Percentiles rank a stretch among this genome's conserved stretches.
Evolutionary conservation across 306 rosid genomes (phyloP).

Genomic region (Castanea sativa): DNA sequence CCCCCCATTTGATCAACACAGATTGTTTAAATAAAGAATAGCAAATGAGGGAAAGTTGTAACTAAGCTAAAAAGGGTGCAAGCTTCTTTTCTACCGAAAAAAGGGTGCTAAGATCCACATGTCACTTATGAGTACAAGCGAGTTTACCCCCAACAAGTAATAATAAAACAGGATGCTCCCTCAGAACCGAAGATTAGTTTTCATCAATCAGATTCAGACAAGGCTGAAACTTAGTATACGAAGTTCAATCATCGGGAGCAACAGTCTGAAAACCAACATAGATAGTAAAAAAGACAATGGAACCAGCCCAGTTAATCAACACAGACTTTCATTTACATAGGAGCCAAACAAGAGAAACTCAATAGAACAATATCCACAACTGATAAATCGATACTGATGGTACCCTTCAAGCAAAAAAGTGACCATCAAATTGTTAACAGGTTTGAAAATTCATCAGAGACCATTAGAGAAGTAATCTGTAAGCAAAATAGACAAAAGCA

Average conservation of each 20-base stretch:
- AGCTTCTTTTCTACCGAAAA: no score
- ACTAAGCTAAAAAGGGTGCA: no score
- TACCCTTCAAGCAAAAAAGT: background rate
- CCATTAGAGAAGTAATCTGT: background rate
- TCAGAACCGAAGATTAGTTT: no score
- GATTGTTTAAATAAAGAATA: background rate
- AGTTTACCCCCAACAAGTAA: no score
- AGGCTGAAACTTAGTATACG: slow-evolving; percentile 16
- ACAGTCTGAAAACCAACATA: background rate
- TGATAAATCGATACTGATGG: background rate
- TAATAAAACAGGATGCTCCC: no score
- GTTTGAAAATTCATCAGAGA: background rate
- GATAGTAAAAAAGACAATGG: background rate
- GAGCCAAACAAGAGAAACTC: background rate
- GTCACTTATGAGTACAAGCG: no score
- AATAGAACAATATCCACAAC: background rate
- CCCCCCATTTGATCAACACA: background rate
- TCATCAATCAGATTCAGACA: slow-evolving; percentile 14
- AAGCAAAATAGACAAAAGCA: background rate
- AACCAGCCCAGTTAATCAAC: no score
- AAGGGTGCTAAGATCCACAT: no score
- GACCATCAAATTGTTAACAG: background rate
- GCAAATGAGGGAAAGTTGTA: no score
- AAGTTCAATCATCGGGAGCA: slow-evolving; percentile 18
- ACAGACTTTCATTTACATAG: no score